Conservation (phyloP, 495 filamentous ascomycete species). For the Ramalina peruviana region DNA sequence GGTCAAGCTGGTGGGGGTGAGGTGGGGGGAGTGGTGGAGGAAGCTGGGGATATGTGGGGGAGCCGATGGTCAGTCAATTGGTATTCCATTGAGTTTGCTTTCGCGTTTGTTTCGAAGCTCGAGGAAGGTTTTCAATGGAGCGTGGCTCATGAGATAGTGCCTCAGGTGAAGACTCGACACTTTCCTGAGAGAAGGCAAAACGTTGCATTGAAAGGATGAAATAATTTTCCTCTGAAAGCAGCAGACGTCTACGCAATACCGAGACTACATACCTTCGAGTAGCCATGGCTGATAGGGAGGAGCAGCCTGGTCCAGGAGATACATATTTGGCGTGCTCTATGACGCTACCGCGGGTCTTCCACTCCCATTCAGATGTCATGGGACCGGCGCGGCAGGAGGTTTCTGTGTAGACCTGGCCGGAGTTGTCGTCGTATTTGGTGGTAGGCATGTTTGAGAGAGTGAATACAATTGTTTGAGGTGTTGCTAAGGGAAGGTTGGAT, state of each 20-base stretch:
- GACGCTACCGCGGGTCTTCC: slow-evolving; percentile 8
- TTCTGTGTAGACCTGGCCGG: slow-evolving; percentile 16
- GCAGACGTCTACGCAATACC: no score
- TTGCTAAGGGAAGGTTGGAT: no score
- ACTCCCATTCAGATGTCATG: slow-evolving; percentile 11
- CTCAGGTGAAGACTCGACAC: no score
- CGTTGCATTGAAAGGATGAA: no score
- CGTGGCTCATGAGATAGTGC: no score
- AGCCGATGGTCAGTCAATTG: no score
- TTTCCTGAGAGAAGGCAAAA: no score
- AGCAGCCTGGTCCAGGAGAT: slow-evolving; percentile 7
- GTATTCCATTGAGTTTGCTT: no score
- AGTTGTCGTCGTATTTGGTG: slow-evolving; percentile 7
- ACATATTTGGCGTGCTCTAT: background rate
- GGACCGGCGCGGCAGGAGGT: slow-evolving; percentile 5
- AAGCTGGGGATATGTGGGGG: background rate
- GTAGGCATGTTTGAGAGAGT: background rate
- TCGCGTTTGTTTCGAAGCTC: no score
- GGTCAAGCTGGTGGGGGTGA: slow-evolving; percentile 15
- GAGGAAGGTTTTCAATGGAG: no score
- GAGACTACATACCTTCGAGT: slow-evolving; percentile 1
- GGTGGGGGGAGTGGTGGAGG: slow-evolving; percentile 4
- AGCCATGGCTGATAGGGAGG: slow-evolving; percentile 15
- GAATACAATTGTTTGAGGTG: no score
- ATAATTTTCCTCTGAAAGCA: no score